Conservation (phyloP, 768 basidiomycete species). For the Mycena albidolilacea region DNA sequence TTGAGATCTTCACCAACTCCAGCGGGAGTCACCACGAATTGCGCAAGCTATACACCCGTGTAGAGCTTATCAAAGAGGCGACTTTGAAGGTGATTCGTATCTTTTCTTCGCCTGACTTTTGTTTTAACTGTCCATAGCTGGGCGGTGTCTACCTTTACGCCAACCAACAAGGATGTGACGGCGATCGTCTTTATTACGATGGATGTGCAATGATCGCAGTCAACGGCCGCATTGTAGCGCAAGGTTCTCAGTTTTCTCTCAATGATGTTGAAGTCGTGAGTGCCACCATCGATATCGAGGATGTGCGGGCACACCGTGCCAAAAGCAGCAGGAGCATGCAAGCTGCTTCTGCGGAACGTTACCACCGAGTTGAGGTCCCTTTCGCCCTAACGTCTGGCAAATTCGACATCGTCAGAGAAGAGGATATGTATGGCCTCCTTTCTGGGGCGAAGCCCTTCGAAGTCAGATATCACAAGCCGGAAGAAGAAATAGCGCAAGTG, state of each 20-base stretch:
- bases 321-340: conserved; percentile 92
- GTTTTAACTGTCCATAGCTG: conserved; percentile 63
- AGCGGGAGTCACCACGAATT: conserved; percentile 99
- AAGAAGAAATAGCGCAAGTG: conserved; percentile 97
- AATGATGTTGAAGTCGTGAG: conserved; percentile 96
- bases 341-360: conserved; percentile 81
- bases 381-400: conserved; percentile 85
- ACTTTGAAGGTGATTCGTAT: conserved; percentile 81
- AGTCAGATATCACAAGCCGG: conserved; percentile 86
- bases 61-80: conserved; percentile 97
- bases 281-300: conserved; percentile 97
- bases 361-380: conserved; percentile 86
- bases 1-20: conserved; percentile 99
- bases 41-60: conserved; percentile 91
- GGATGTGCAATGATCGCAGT: conserved; percentile 97
- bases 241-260: conserved; percentile 97
- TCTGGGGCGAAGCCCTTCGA: conserved; percentile 55
- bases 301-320: conserved; percentile 92
- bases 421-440: conserved; percentile 59
- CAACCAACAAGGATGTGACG: conserved; percentile 99
- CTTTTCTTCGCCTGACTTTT: conserved; percentile 9
- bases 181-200: conserved; percentile 97
- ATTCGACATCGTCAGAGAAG: conserved; percentile 73
- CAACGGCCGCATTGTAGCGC: conserved; percentile 93
- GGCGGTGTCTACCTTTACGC: conserved; percentile 98